Conservation (phyloP, 1,139 yeast species). For the Geotrichum histeridarum region DNA sequence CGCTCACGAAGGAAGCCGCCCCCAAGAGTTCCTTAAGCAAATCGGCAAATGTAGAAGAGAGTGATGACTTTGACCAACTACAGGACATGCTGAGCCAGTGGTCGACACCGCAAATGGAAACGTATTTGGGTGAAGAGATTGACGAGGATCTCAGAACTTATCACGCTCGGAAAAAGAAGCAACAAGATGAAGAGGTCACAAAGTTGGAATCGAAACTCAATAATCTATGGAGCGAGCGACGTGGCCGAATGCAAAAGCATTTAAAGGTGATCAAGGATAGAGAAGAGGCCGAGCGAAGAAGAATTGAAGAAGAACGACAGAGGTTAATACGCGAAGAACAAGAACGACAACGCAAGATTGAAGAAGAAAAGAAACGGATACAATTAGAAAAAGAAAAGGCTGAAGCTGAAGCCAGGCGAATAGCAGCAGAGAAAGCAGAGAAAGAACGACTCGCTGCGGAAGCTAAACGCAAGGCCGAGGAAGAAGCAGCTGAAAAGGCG, state of each 20-base stretch:
- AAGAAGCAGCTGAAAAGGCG: constrained; percentile 15
- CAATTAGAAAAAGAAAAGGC: constrained; percentile 24
- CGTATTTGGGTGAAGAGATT: constrained; percentile 3
- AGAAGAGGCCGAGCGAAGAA: constrained; percentile 26
- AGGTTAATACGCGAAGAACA: constrained; percentile 20
- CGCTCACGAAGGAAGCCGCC: not conserved
- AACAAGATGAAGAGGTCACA: constrained; percentile 12
- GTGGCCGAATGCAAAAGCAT: constrained; percentile 26
- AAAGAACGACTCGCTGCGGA: constrained; percentile 18
- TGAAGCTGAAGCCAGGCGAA: constrained; percentile 21
- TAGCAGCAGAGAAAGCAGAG: constrained; percentile 21
- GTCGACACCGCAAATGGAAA: constrained; percentile 8
- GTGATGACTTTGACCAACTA: constrained; percentile 3
- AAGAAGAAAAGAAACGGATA: constrained; percentile 22
- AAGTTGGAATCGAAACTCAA: constrained; percentile 7
- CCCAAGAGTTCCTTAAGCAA: not conserved
- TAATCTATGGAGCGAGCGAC: constrained; percentile 21
- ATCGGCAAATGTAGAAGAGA: not conserved
- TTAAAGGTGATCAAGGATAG: constrained; percentile 23
- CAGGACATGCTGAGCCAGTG: constrained; percentile 10
- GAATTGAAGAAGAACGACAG: constrained; percentile 25
- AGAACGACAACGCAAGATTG: constrained; percentile 20
- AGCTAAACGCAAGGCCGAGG: constrained; percentile 19
- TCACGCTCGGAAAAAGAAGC: constrained; percentile 3
- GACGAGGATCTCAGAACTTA: constrained; percentile 1